Percentiles rank a stretch among this genome's conserved stretches.
Conservation (phyloP, 257 asterid species). For the Solanum neorickii region DNA sequence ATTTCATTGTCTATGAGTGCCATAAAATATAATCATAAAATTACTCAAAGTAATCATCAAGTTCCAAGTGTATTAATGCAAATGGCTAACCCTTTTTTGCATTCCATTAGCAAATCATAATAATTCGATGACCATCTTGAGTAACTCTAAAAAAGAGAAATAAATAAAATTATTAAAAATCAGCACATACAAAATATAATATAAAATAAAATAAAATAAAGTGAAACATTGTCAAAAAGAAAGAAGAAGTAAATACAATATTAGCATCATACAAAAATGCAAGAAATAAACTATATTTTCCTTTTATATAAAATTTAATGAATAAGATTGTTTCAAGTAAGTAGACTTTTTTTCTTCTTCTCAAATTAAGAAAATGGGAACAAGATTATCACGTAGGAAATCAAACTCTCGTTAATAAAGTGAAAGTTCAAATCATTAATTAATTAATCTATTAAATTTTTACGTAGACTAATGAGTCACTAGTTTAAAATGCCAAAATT, state of each 20-base stretch:
- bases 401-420: no score
- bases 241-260: no score
- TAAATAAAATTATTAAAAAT: not conserved
- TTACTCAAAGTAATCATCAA: not conserved
- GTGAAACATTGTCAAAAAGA: not conserved
- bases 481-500: no score
- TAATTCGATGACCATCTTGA: not conserved
- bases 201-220: not conserved
- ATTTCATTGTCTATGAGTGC: not conserved
- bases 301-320: no score
- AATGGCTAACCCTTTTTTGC: not conserved
- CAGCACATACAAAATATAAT: not conserved
- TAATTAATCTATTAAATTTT: no score
- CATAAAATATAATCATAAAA: not conserved
- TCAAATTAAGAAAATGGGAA: no score
- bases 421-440: no score
- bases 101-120: not conserved
- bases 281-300: no score
- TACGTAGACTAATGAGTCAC: no score
- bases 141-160: conserved; percentile 7
- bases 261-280: no score
- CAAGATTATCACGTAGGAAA: accelerated
- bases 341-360: no score
- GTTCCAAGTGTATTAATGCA: not conserved
- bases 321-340: no score